Percentiles rank a stretch among this genome's conserved stretches.
Conservation (phyloP, 2,329 filamentous ascomycete genomes). For the Plectosphaerella plurivora region DNA sequence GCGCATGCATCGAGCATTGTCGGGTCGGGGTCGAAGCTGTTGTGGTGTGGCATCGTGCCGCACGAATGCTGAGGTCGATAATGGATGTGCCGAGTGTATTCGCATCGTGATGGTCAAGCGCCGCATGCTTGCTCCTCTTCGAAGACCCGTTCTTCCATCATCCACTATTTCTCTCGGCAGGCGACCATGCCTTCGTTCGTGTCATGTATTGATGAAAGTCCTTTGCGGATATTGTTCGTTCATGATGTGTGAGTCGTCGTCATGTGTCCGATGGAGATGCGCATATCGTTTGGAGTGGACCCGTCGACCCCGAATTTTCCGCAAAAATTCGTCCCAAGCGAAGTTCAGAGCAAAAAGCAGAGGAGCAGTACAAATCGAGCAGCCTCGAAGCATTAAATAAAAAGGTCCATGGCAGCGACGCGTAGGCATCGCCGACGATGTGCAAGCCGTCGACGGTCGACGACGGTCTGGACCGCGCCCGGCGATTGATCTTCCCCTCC, state of each 20-base stretch:
- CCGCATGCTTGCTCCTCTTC: neutral
- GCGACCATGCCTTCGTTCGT: too few species aligned
- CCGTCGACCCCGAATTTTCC: neutral
- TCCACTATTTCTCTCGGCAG: too few species aligned
- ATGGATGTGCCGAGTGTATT: too few species aligned
- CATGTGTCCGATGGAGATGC: neutral
- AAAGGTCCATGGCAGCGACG: neutral
- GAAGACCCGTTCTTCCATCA: neutral
- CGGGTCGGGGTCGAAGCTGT: too few species aligned
- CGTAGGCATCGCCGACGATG: neutral
- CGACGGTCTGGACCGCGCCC: neutral
- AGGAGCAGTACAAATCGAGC: neutral
- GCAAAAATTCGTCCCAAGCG: neutral
- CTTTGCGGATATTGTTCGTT: neutral
- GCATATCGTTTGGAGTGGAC: neutral
- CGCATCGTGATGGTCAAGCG: too few species aligned
- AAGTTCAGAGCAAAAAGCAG: neutral
- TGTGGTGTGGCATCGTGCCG: too few species aligned
- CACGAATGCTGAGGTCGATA: too few species aligned
- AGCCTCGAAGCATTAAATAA: neutral
- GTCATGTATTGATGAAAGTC: too few species aligned
- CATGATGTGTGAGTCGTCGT: neutral
- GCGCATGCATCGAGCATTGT: too few species aligned
- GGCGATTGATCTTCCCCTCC: neutral
- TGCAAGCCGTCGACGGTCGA: neutral